A percentile compares a stretch with the other conserved stretches of the same genome.
Evolutionary conservation across 768 basidiomycete genomes (phyloP).

Genomic region (Amanita molliuscula): DNA sequence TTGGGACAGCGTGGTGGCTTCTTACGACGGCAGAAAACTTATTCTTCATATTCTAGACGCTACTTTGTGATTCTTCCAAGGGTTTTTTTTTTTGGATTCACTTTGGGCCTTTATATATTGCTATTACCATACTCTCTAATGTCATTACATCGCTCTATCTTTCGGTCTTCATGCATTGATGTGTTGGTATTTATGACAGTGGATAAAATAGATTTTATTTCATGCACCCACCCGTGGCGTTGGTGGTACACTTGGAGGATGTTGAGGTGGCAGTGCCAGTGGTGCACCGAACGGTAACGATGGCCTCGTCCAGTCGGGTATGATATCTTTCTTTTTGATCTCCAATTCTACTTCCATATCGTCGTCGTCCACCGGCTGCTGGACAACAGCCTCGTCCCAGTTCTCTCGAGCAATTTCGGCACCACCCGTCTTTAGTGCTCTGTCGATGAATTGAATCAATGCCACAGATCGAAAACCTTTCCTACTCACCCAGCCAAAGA

Average conservation of each 20-base stretch:
- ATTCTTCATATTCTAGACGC: slow-evolving; percentile 44
- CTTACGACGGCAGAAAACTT: slow-evolving; percentile 40
- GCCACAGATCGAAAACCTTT: background rate
- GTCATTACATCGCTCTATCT: background rate
- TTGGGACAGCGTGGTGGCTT: slow-evolving; percentile 42
- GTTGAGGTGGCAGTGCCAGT: slow-evolving; percentile 2
- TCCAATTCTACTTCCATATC: slow-evolving; percentile 27
- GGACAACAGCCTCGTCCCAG: slow-evolving; percentile 67
- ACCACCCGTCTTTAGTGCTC: slow-evolving; percentile 81
- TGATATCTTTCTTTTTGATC: slow-evolving; percentile 27
- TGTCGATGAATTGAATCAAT: slow-evolving; percentile 17
- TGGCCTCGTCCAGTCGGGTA: slow-evolving; percentile 78
- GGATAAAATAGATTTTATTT: background rate
- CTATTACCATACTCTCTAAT: background rate
- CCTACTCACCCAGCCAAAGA: slow-evolving; percentile 75
- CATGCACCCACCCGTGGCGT: slow-evolving; percentile 3
- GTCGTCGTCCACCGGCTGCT: slow-evolving; percentile 18
- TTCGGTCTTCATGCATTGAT: slow-evolving; percentile 5
- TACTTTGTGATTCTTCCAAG: slow-evolving; percentile 6
- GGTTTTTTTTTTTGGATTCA: background rate
- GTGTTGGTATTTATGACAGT: background rate
- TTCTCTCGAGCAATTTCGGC: slow-evolving; percentile 73
- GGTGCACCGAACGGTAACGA: slow-evolving; percentile 59
- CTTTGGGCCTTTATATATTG: background rate
- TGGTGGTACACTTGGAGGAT: slow-evolving; percentile 4